Conservation (phyloP, 2,329 filamentous ascomycete genomes). For the Venturia nashicola region DNA sequence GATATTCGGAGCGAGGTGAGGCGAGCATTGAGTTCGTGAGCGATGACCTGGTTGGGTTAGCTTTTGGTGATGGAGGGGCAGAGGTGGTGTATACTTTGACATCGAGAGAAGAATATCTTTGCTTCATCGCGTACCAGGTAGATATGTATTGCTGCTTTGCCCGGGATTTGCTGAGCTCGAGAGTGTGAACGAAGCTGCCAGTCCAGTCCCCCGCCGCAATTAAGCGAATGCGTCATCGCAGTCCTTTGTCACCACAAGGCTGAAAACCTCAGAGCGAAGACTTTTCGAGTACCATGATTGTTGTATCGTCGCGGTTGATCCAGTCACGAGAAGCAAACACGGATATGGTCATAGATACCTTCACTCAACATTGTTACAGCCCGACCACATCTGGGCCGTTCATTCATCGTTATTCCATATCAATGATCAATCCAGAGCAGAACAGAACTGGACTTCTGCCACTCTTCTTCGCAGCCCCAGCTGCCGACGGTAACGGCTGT, state of each 20-base stretch:
- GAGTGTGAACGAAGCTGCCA: background rate
- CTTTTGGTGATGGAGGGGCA: background rate
- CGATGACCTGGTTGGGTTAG: slow-evolving; percentile 56
- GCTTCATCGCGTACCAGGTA: slow-evolving; percentile 51
- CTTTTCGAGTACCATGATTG: background rate
- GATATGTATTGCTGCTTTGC: background rate
- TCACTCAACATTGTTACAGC: too few species aligned
- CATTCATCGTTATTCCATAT: too few species aligned
- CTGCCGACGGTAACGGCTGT: background rate
- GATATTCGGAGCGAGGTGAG: slow-evolving; percentile 70
- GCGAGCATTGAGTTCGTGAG: slow-evolving; percentile 73
- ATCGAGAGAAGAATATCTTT: slow-evolving; percentile 67
- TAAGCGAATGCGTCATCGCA: background rate
- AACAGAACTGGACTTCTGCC: background rate
- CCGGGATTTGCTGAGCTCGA: background rate
- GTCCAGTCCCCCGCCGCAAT: background rate
- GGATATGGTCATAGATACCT: too few species aligned
- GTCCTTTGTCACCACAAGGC: background rate
- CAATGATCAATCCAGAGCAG: too few species aligned
- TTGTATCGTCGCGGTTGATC: too few species aligned
- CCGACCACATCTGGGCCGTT: too few species aligned
- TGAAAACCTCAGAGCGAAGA: background rate
- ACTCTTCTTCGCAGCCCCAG: background rate
- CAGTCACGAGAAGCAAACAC: too few species aligned
- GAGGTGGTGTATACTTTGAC: slow-evolving; percentile 43